phyloP scores from a whole-genome alignment of 1,284 basidiomycete species.

The Coniophora puteana region DNA sequence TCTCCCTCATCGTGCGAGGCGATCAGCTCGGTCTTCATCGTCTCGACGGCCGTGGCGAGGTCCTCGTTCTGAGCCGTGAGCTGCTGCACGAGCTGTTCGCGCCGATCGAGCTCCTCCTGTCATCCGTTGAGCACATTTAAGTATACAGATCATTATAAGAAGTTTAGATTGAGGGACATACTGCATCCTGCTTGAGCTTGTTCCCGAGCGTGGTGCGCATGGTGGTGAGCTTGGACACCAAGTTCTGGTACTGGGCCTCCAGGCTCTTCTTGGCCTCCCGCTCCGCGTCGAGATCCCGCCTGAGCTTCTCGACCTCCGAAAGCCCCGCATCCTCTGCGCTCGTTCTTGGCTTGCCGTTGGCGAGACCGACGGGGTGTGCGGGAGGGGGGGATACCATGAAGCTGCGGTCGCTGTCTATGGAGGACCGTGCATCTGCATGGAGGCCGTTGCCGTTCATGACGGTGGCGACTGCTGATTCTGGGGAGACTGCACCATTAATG shows the following conservation, averaged over 20 bases:
- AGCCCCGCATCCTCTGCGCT: constrained; percentile 14
- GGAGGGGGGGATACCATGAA: constrained; percentile 11
- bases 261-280: constrained; percentile 83
- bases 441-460: too few species aligned
- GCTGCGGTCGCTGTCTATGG: constrained; percentile 23
- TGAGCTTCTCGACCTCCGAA: constrained; percentile 51
- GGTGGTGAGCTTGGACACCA: constrained; percentile 85
- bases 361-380: neutral
- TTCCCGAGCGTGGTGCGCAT: constrained; percentile 95
- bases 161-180: constrained; percentile 41
- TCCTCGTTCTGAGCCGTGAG: constrained; percentile 76
- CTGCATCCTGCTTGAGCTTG: constrained; percentile 94
- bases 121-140: constrained; percentile 22
- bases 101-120: constrained; percentile 95
- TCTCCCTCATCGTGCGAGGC: constrained; percentile 72
- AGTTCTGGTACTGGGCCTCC: constrained; percentile 80
- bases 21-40: constrained; percentile 76
- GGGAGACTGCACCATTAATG: too few species aligned
- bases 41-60: constrained; percentile 63
- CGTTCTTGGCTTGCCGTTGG: constrained; percentile 15
- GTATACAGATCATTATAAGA: constrained; percentile 12
- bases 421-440: too few species aligned
- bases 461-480: too few species aligned
- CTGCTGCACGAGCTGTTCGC: constrained; percentile 77
- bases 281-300: constrained; percentile 55